phyloP scores from a whole-genome alignment of 805 yeast species.

The Cyberlindnera samutprakarnensis region DNA sequence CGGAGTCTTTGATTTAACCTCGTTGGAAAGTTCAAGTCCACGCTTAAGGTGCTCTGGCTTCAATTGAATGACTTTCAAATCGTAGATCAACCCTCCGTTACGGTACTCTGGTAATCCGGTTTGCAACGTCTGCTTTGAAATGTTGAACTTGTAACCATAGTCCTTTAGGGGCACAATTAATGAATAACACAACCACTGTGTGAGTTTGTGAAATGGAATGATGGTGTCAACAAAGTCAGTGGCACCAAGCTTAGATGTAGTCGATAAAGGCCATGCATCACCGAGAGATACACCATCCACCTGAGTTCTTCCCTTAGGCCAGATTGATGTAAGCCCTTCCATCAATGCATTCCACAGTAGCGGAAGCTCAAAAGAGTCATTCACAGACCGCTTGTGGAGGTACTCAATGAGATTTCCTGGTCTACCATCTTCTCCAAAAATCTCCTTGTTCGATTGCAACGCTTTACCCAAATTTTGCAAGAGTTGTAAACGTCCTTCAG shows the following conservation, averaged over 20 bases:
- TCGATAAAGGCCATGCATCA: slow-evolving; percentile 50
- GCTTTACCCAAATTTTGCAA: slow-evolving; percentile 43
- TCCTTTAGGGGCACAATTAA: slow-evolving; percentile 43
- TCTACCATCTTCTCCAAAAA: slow-evolving; percentile 41
- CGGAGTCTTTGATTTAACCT: slow-evolving; percentile 21
- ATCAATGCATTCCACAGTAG: slow-evolving; percentile 48
- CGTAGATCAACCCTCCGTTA: slow-evolving; percentile 59
- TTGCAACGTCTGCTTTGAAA: slow-evolving; percentile 66
- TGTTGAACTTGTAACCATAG: slow-evolving; percentile 48
- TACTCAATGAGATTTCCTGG: slow-evolving; percentile 51
- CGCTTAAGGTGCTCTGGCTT: slow-evolving; percentile 32
- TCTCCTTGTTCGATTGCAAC: slow-evolving; percentile 27
- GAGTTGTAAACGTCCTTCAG: slow-evolving; percentile 43
- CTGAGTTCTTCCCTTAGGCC: slow-evolving; percentile 54
- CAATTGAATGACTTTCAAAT: slow-evolving; percentile 41
- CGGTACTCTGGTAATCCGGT: slow-evolving; percentile 86
- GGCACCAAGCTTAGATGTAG: slow-evolving; percentile 21
- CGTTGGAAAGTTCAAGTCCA: slow-evolving; percentile 31
- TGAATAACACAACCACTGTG: slow-evolving; percentile 64
- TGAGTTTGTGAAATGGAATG: slow-evolving; percentile 57
- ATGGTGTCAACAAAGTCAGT: slow-evolving; percentile 28
- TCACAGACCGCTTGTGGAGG: slow-evolving; percentile 22
- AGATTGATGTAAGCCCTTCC: slow-evolving; percentile 48
- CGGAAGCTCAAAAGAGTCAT: slow-evolving; percentile 32
- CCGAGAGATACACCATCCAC: slow-evolving; percentile 48